A percentile compares a stretch with the other conserved stretches of the same genome.
These are phyloP conservation scores for Ophiostoma piceae DNA, from an alignment of 2,329 filamentous ascomycete species.

Conservation along the genomic window DNA sequence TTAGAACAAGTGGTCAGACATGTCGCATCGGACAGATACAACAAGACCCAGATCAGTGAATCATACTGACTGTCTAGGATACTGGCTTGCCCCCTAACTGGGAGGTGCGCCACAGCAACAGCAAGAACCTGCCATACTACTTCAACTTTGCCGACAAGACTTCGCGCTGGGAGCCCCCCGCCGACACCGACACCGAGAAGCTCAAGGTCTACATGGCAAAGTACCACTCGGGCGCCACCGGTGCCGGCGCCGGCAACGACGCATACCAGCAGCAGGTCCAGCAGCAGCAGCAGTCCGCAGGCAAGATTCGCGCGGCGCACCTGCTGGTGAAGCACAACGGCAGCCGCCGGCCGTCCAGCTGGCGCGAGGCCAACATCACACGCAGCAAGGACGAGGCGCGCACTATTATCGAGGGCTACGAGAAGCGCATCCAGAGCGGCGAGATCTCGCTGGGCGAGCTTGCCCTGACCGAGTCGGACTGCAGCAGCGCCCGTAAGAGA, in stretches of 20 bases:
- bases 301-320: slow-evolving; percentile 91
- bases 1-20: neutral
- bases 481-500: slow-evolving; percentile 87
- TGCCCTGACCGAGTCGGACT: slow-evolving; percentile 85
- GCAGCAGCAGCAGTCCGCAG: slow-evolving; percentile 37
- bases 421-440: slow-evolving; percentile 69
- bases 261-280: slow-evolving; percentile 22
- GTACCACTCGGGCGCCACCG: slow-evolving; percentile 60
- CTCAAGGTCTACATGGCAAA: slow-evolving; percentile 91
- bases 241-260: neutral
- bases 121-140: slow-evolving; percentile 98
- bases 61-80: slow-evolving; percentile 42
- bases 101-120: slow-evolving; percentile 97
- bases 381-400: slow-evolving; percentile 82
- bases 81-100: slow-evolving; percentile 79
- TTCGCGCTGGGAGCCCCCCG: slow-evolving; percentile 91
- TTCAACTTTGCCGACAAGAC: slow-evolving; percentile 84
- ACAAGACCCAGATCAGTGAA: neutral
- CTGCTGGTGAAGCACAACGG: slow-evolving; percentile 89
- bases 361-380: slow-evolving; percentile 85
- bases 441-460: slow-evolving; percentile 70
- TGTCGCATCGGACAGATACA: neutral
- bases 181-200: slow-evolving; percentile 81
- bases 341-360: slow-evolving; percentile 84
- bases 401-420: slow-evolving; percentile 68